These are phyloP conservation scores for Aspergillus ibericus DNA, from an alignment of 2,329 filamentous ascomycete species.

Conservation along the genomic window DNA sequence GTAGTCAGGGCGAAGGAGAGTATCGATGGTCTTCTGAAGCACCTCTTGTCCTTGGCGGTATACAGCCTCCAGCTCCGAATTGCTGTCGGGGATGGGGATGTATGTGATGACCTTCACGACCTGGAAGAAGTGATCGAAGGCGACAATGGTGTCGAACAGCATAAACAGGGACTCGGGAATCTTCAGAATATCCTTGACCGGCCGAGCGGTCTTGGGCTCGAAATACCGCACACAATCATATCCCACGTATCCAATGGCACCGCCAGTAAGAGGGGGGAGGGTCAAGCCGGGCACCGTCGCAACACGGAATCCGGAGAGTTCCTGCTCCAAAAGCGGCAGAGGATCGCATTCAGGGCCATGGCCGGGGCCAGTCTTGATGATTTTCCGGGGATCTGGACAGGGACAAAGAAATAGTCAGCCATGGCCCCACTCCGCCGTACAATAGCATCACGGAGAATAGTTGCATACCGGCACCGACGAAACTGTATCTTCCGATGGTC, in stretches of 20 bases:
- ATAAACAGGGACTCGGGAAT: conserved; percentile 96
- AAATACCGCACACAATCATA: conserved; percentile 99
- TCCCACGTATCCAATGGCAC: conserved; percentile 92
- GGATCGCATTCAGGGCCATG: conserved; percentile 84
- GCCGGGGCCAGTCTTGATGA: conserved; percentile 83
- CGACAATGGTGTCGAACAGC: conserved; percentile 91
- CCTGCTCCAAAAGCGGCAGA: conserved; percentile 75
- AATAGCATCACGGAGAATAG: neutral
- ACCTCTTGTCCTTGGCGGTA: conserved; percentile 68
- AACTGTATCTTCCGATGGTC: conserved; percentile 91
- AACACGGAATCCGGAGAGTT: conserved; percentile 76
- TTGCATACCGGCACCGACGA: conserved; percentile 72
- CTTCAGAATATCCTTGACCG: conserved; percentile 81
- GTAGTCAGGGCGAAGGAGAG: conserved; percentile 71
- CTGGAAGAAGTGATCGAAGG: conserved; percentile 92
- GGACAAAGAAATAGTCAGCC: neutral
- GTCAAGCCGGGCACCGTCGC: conserved; percentile 78
- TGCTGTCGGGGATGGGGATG: conserved; percentile 65
- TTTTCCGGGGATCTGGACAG: conserved; percentile 62
- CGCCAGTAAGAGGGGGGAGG: conserved; percentile 83
- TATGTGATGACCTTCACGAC: conserved; percentile 93
- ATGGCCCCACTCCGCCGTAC: neutral
- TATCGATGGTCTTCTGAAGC: conserved; percentile 67
- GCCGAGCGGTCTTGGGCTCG: conserved; percentile 89
- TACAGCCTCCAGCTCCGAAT: conserved; percentile 61